Evolutionary conservation across 495 filamentous ascomycete genomes (phyloP), one percentile per base, ranked within the genome.

Genomic region (Aspergillus baeticus): DNA sequence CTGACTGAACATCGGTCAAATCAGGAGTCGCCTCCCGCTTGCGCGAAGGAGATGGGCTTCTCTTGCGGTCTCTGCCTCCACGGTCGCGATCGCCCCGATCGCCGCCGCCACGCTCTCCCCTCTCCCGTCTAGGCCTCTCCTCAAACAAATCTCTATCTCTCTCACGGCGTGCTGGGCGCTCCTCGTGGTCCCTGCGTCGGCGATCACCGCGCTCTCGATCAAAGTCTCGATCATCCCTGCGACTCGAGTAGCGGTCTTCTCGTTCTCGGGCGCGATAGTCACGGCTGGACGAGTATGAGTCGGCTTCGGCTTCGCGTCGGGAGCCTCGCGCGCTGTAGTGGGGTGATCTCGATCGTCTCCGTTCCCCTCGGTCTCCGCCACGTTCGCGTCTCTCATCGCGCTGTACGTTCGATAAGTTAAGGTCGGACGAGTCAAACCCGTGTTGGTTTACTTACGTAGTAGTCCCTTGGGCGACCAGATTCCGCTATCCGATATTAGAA

Each of bases 21-120:
- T 99, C 95, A 21, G 94, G 95, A 0, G 94, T 98, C 20, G 93
- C 89, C 70, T 98, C 94, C 65, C 87, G 86, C 81, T 94, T 94
- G 76, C 92, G 94, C 4, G 87, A 83, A 10, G 94, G 91, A 38
- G 86, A 84, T 13, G 86, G 83, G 60, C 90, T 96, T 62, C 88
- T 89, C 66, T 85, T 87, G 57, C 86, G 81, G 37, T 91, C 86
- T 62, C 83, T 80, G 44, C 85, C 58, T 2, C 49, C 69, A 33
- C 61, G 45, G 3, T 58, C 61, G 11, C 59, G 44, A 7, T 52
- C 59, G 18, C 55, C 35, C 6, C 55, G 69, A 22, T 71, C 15
- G 15, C 42, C 53, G 22, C 48, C 45, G 33, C 37, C 48, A 31
- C 56, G 50, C 17, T 53, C 56, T 33, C 80, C 73, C 18, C 80